A percentile compares a stretch with the other conserved stretches of the same genome.
phyloP scores from a whole-genome alignment of 1,284 basidiomycete genomes.

The Papiliotrema terrestris region DNA sequence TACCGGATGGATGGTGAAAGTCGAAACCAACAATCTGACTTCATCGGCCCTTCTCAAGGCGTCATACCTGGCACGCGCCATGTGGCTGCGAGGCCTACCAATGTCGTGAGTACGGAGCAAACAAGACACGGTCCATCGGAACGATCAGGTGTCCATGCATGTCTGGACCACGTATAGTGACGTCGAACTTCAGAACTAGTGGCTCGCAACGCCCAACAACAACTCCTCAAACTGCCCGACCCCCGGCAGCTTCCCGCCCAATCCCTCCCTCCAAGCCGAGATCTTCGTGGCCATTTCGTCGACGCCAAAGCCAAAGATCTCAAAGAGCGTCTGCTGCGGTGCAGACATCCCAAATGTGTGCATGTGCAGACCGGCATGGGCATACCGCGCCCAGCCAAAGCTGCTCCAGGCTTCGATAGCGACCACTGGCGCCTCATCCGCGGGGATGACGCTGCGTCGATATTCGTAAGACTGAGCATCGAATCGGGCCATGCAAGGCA shows the following conservation, averaged over 20 bases:
- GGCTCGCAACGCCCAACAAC: constrained; percentile 10
- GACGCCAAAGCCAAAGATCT: constrained; percentile 37
- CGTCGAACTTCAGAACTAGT: neutral
- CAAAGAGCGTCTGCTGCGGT: constrained; percentile 28
- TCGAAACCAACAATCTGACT: too few species aligned
- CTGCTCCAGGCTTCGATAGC: constrained; percentile 39
- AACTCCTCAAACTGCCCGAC: constrained; percentile 43
- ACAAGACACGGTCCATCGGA: too few species aligned
- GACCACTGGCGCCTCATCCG: constrained; percentile 24
- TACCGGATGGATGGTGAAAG: neutral
- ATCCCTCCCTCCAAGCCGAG: constrained; percentile 15
- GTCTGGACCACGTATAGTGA: too few species aligned
- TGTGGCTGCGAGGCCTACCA: too few species aligned
- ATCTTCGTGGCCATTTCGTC: constrained; percentile 33
- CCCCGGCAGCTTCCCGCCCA: constrained; percentile 21
- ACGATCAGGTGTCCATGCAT: too few species aligned
- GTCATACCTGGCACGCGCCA: too few species aligned
- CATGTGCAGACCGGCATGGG: constrained; percentile 40
- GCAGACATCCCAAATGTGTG: constrained; percentile 35
- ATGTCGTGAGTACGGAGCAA: too few species aligned
- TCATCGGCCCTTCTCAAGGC: too few species aligned
- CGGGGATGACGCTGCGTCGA: constrained; percentile 24
- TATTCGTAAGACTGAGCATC: constrained; percentile 31
- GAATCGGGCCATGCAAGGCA: constrained; percentile 35
- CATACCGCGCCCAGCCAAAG: constrained; percentile 42